phyloP scores from a whole-genome alignment of 108 stramenopile genomes.

The Skeletonema menzelii region DNA sequence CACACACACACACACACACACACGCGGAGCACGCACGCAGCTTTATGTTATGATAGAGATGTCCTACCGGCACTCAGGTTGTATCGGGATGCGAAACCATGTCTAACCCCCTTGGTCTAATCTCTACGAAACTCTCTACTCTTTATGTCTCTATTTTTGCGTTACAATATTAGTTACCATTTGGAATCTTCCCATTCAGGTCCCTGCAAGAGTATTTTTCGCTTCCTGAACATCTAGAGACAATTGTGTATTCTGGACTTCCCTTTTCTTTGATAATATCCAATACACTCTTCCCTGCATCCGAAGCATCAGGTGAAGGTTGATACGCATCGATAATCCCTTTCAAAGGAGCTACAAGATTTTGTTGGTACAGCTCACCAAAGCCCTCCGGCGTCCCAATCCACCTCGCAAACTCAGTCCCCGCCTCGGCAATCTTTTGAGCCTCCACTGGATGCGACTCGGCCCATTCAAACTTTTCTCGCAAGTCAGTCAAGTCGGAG shows the following conservation, averaged over 20 bases:
- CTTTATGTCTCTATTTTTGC: too few relatives aligned
- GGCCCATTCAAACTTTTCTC: slow-evolving; percentile 25
- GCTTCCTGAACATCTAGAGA: slow-evolving; percentile 26
- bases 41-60: too few relatives aligned
- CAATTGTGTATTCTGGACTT: slow-evolving; percentile 10
- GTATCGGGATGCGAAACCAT: too few relatives aligned
- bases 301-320: slow-evolving; percentile 4
- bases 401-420: slow-evolving; percentile 15
- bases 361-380: slow-evolving; percentile 1
- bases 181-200: slow-evolving; percentile 1
- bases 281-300: slow-evolving; percentile 19
- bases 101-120: too few relatives aligned
- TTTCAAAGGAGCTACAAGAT: background rate
- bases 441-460: slow-evolving; percentile 17
- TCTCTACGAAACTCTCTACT: background rate
- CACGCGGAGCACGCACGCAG: too few relatives aligned
- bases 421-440: slow-evolving; percentile 11
- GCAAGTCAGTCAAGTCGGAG: slow-evolving; percentile 24
- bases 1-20: too few relatives aligned
- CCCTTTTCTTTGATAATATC: slow-evolving; percentile 28
- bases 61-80: too few relatives aligned
- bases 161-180: too few relatives aligned
- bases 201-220: slow-evolving; percentile 12
- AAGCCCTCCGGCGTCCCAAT: slow-evolving; percentile 19
- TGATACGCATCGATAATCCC: slow-evolving; percentile 14